Percentiles rank a stretch among this genome's conserved stretches.
Conservation (phyloP, 352 stramenopile species). For the Pythium guiyangense region DNA sequence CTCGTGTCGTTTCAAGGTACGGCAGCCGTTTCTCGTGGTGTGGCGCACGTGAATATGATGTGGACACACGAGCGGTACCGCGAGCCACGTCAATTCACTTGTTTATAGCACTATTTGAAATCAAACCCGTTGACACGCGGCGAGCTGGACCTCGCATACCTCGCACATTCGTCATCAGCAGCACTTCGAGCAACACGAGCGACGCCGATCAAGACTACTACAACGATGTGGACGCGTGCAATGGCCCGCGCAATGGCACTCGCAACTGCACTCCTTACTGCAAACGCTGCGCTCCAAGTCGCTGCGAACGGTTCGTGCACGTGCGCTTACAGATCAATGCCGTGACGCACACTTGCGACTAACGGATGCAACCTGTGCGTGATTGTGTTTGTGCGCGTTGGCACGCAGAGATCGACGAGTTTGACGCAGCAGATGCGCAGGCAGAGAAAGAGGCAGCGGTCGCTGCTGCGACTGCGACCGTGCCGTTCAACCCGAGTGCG, state of each 20-base stretch:
- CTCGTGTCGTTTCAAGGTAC: too few relatives aligned
- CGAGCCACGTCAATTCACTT: not conserved
- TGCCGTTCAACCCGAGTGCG: conserved; percentile 17
- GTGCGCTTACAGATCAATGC: not conserved
- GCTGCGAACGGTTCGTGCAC: conserved; percentile 5
- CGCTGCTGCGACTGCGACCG: not conserved
- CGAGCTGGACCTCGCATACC: not conserved
- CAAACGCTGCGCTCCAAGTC: conserved; percentile 7
- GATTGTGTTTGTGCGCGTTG: conserved; percentile 2
- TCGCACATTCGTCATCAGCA: not conserved
- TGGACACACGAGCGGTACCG: not conserved
- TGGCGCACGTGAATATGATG: too few relatives aligned
- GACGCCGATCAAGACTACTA: not conserved
- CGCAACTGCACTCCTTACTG: conserved; percentile 5
- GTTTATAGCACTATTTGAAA: too few relatives aligned
- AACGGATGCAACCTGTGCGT: not conserved
- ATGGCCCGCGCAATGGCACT: conserved; percentile 13
- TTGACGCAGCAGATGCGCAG: conserved; percentile 30
- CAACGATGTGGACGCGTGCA: conserved; percentile 12
- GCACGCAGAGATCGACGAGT: conserved; percentile 30
- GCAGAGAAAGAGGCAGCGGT: conserved; percentile 14
- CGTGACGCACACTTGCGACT: not conserved
- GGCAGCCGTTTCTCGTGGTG: too few relatives aligned
- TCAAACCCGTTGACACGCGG: too few relatives aligned
- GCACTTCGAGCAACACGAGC: not conserved